Conservation (phyloP, 1,284 basidiomycete genomes). For the Papiliotrema laurentii region DNA sequence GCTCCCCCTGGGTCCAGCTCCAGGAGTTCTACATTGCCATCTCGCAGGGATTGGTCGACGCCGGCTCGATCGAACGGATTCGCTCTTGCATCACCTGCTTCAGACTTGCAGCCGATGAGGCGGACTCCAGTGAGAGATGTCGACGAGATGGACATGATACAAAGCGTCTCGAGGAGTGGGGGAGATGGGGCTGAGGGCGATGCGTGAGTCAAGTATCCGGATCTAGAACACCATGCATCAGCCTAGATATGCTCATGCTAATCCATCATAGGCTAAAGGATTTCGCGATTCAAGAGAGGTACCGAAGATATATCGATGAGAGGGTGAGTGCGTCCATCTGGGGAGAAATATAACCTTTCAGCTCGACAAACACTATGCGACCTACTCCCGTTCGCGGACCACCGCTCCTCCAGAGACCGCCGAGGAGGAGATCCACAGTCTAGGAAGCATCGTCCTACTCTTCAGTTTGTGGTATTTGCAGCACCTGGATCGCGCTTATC, state of each 20-base stretch:
- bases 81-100: constrained; percentile 9
- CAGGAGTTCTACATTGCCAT: not conserved
- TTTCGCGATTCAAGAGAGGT: constrained; percentile 33
- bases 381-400: constrained; percentile 14
- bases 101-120: constrained; percentile 9
- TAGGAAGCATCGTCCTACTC: constrained; percentile 40
- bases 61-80: not conserved
- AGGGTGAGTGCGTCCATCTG: constrained; percentile 28
- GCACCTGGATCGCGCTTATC: not conserved
- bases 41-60: constrained; percentile 1
- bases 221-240: too few relatives aligned
- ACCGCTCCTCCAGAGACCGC: constrained; percentile 9
- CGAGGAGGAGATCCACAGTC: constrained; percentile 31
- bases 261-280: constrained; percentile 45
- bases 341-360: constrained; percentile 4
- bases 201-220: constrained; percentile 26
- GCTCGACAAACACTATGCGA: constrained; percentile 31
- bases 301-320: constrained; percentile 40
- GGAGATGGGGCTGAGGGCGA: constrained; percentile 44
- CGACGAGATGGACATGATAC: constrained; percentile 37
- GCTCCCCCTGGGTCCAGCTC: not conserved
- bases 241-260: too few relatives aligned
- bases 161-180: constrained; percentile 37
- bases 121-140: not conserved
- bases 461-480: constrained; percentile 24